Evolutionary conservation across 352 stramenopile genomes (phyloP), one percentile per base, ranked within the genome.

Genomic region (Globisporangium middletonii): DNA sequence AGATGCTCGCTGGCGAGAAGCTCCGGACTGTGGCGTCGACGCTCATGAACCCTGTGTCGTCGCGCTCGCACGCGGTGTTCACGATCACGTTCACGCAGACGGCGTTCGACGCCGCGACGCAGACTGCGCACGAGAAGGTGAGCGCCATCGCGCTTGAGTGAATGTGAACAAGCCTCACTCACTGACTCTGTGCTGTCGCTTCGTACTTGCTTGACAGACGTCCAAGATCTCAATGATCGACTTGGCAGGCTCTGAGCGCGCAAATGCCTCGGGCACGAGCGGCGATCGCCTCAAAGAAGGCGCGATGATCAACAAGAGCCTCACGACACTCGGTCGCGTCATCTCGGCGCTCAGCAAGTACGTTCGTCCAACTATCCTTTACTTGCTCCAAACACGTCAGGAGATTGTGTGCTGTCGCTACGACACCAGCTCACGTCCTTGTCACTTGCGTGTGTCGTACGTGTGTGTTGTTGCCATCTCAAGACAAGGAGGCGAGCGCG

Each of bases 11-110:
- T 11, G 96, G 96, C 7, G 97, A 98, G 59, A 97, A 97, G 59
- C 90, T 98, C 37, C 67, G 97, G 12, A 98, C 89, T 2, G 93
- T 98, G 6, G 96, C 92, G 0, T 83, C 89, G 11, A 99, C 96
- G 18, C 73, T 98, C 2, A 99, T 99, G 97, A 99, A 99, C 75
- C 62, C 89, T 1, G 90, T 93, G 2, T 98, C 91, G 0, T 98
- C 91, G 16, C 87, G 97, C 6, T 98, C 94, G 12, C 96, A 99
- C 67, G 94, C 92, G 0, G 94, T 99, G 52, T 99, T 99, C 59
- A 98, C 88, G 16, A 97, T 99, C 62, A 96, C 97, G 8, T 75
- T 94, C 45, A 94, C 80, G 1, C 84, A 94, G 53, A 89, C 81
- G 13, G 78, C 74, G 5, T 79, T 90, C 42, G 83, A 93, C 41